Evolutionary conservation across 129 eudicot genomes (phyloP).

Genomic region (Centaurea solstitialis): DNA sequence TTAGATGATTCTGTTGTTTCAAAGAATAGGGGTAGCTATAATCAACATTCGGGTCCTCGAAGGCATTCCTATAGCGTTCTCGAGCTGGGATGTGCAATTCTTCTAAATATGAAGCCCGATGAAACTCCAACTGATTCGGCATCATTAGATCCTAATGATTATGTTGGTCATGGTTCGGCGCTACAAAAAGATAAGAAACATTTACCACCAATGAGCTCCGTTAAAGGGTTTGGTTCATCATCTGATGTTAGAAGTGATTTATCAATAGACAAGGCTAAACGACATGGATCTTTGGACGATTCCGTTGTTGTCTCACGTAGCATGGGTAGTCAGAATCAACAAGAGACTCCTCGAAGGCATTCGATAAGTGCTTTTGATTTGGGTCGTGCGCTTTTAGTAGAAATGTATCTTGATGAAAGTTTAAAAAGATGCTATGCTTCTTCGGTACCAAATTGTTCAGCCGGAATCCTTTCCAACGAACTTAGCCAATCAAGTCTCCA

Average conservation of each 20-base stretch:
- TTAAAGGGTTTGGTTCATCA: constrained; percentile 8
- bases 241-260: constrained; percentile 12
- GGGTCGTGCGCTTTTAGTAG: constrained; percentile 32
- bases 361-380: constrained; percentile 29
- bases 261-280: constrained; percentile 20
- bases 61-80: constrained; percentile 29
- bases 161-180: background rate
- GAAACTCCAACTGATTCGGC: background rate
- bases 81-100: constrained; percentile 30
- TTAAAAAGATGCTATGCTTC: constrained; percentile 9
- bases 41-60: constrained; percentile 26
- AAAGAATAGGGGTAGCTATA: constrained; percentile 9
- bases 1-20: constrained; percentile 22
- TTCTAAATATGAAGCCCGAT: constrained; percentile 35
- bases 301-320: constrained; percentile 23
- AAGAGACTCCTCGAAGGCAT: constrained; percentile 32
- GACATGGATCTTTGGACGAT: constrained; percentile 40
- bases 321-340: constrained; percentile 10
- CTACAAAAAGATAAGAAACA: constrained; percentile 17
- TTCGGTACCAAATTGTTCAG: constrained; percentile 4
- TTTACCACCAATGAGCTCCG: constrained; percentile 28
- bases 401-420: constrained; percentile 22
- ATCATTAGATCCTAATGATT: background rate
- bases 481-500: constrained; percentile 28
- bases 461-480: constrained; percentile 23